Base-by-base conservation (phyloP, 2,329 filamentous ascomycete genomes). In the Ceratocystis smalleyi region DNA sequence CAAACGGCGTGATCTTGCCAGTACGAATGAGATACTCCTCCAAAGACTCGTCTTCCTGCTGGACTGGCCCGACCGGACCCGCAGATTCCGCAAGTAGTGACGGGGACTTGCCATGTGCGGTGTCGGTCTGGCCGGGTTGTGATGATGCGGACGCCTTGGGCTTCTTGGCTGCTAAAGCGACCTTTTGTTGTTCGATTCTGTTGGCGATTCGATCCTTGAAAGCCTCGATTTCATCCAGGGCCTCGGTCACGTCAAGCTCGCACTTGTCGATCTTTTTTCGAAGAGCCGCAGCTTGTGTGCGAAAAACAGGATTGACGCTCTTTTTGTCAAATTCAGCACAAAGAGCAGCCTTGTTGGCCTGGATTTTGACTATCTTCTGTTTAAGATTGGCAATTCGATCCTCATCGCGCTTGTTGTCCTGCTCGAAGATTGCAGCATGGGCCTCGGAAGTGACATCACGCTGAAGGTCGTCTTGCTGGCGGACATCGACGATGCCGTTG, bases 1-100 rank as follows among this genome's bases (percentile, higher is more conserved):
- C 88, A 71, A 99, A 99, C 0, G 94, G 94, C 0, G 94, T 99
- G 69, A 99, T 97, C 75, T 97, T 97, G 67, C 94, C 94, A 0
- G 92, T 99, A 32, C 94, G 85, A 60, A 99, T 94, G 59, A 99
- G 81, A 72, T 88, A 99, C 59, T 96, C 91, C 61, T 91, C 83
- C 67, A 89, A 85, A 27, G 83, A 90, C 76, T 97, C 94, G 67
- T 88, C 88, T 4, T 66, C 66, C 35, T 65, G 61, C 19, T 63
- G 65, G 5, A 32, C 35, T 6, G 67, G 67, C 7, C 65, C 67
- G 15, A 5, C 55, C 17, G 8, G 17, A 27, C n/a, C 57, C n/a
- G 17, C 12, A 43, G 19, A 17, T n/a, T 64, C 30, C 7, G 19
- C 55, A n/a, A 8, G 15, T 15, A 32, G 51, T 30, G 27, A 3